A percentile compares a stretch with the other conserved stretches of the same genome.
Evolutionary conservation across 345 rosid genomes (phyloP).

Genomic region (Hypericum perforatum): DNA sequence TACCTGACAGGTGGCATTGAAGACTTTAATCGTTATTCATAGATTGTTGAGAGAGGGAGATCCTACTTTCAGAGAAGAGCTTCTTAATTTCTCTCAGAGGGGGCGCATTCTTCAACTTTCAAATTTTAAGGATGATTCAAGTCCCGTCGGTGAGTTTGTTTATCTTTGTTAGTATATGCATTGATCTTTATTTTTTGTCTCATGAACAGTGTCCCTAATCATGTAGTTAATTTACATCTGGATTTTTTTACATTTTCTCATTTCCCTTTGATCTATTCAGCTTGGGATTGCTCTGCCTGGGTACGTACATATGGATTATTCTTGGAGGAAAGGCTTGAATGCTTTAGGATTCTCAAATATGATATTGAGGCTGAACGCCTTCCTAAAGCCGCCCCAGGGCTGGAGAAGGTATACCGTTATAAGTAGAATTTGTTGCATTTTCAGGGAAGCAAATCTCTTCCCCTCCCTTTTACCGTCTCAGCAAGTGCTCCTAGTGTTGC

Average conservation of each 20-base stretch:
- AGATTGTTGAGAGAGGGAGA: slow-evolving; percentile 87
- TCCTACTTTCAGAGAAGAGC: slow-evolving; percentile 86
- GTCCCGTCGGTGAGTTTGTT: slow-evolving; percentile 56
- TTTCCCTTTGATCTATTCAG: slow-evolving; percentile 22
- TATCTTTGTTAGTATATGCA: slow-evolving; percentile 4
- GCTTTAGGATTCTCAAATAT: slow-evolving; percentile 78
- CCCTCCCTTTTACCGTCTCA: no score
- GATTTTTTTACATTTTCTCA: not conserved
- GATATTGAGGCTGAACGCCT: slow-evolving; percentile 94
- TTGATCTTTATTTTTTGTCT: not conserved
- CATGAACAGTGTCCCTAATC: not conserved
- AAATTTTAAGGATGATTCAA: slow-evolving; percentile 95
- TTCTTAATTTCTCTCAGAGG: slow-evolving; percentile 69
- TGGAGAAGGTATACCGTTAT: slow-evolving; percentile 53
- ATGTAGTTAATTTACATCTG: not conserved
- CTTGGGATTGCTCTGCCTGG: slow-evolving; percentile 99
- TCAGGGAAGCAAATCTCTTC: no score
- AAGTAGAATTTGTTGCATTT: no score
- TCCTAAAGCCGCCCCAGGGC: slow-evolving; percentile 67
- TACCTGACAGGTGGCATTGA: slow-evolving; percentile 69
- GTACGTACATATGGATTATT: slow-evolving; percentile 90
- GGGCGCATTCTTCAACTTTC: slow-evolving; percentile 84
- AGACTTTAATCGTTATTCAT: slow-evolving; percentile 85
- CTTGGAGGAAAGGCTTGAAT: slow-evolving; percentile 93
- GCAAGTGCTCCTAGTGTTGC: no score